phyloP scores from a whole-genome alignment of 257 asterid species.

The Catharanthus roseus region DNA sequence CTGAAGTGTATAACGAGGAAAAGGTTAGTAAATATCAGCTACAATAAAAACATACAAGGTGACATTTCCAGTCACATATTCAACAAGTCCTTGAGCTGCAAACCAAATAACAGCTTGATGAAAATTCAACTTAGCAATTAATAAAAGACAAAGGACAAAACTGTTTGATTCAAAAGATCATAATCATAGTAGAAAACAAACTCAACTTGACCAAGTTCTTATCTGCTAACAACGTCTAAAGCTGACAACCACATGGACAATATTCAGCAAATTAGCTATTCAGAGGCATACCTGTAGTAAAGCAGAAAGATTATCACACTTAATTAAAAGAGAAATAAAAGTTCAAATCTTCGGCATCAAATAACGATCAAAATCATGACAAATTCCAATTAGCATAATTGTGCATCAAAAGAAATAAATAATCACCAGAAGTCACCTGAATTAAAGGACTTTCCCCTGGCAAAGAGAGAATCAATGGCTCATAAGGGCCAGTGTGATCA shows the following conservation, averaged over 20 bases:
- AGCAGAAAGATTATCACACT: neutral
- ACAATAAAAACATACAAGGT: neutral
- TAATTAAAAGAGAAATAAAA: neutral
- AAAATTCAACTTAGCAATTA: neutral
- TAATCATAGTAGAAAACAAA: neutral
- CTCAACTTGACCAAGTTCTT: neutral
- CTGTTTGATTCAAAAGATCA: neutral
- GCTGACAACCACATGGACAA: neutral
- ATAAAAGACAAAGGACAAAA: neutral
- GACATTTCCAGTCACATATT: neutral
- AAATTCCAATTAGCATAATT: neutral
- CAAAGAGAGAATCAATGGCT: conserved; percentile 63
- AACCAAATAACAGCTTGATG: neutral
- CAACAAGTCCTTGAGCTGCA: neutral
- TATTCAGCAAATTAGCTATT: neutral
- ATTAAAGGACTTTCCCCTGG: conserved; percentile 48
- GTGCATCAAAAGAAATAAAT: neutral
- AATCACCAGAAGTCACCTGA: conserved; percentile 44
- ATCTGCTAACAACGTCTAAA: neutral
- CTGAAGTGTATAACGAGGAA: neutral
- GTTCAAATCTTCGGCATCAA: neutral
- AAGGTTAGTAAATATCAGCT: neutral
- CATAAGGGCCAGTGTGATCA: conserved; percentile 59
- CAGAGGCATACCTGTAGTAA: neutral
- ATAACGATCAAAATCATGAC: neutral